Evolutionary conservation across 257 asterid genomes (phyloP).

Genomic region (Solanum bukasovii): DNA sequence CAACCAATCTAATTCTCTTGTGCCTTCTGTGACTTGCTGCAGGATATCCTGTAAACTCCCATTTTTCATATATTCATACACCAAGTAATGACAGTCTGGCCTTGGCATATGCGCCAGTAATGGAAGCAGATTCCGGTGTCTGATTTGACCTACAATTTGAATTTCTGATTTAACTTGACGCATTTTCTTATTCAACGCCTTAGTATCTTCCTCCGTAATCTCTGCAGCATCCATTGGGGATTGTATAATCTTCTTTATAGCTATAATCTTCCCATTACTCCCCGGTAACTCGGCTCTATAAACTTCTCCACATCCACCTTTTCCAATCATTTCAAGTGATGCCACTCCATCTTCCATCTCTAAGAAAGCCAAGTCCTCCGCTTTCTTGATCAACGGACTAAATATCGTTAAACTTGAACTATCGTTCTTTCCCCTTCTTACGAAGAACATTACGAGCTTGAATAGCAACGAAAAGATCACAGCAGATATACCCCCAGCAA

Average conservation of each 20-base stretch:
- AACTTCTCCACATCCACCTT: conserved; percentile 90
- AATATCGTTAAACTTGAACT: conserved; percentile 30
- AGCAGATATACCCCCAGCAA: conserved; percentile 49
- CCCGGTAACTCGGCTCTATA: conserved; percentile 63
- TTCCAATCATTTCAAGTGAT: conserved; percentile 47
- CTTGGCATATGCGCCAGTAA: conserved; percentile 69
- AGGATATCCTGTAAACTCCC: conserved; percentile 74
- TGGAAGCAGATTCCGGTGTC: conserved; percentile 66
- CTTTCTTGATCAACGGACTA: conserved; percentile 59
- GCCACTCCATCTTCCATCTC: conserved; percentile 60
- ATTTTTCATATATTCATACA: conserved; percentile 84
- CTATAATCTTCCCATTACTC: conserved; percentile 55
- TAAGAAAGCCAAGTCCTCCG: conserved; percentile 69
- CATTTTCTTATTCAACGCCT: conserved; percentile 49
- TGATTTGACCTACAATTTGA: conserved; percentile 68
- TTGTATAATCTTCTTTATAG: conserved; percentile 65
- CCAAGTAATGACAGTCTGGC: conserved; percentile 67
- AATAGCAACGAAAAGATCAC: conserved; percentile 26
- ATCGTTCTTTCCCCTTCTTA: conserved; percentile 29
- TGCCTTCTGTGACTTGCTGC: conserved; percentile 25
- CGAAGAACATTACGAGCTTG: conserved; percentile 16
- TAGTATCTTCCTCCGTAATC: conserved; percentile 56
- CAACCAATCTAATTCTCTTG: conserved; percentile 48
- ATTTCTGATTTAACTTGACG: conserved; percentile 75
- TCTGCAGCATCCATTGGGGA: conserved; percentile 42